A percentile compares a stretch with the other conserved stretches of the same genome.
These are phyloP conservation scores for Ambrosiella cleistominuta DNA, from an alignment of 2,329 filamentous ascomycete species.

Conservation along the genomic window DNA sequence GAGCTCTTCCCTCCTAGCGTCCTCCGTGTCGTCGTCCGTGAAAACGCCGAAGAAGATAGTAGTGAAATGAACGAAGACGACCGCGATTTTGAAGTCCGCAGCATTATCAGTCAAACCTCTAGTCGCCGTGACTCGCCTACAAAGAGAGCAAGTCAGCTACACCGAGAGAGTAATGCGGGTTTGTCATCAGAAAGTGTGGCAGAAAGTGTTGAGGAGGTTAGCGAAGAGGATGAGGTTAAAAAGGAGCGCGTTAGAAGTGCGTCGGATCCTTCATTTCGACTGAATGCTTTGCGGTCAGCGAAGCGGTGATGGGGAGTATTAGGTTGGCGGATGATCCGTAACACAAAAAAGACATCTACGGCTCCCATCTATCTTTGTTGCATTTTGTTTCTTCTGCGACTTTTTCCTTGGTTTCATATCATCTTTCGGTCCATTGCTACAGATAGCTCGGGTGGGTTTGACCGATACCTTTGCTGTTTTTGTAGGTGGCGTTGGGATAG, in stretches of 20 bases:
- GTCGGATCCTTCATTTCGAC: conserved; percentile 22
- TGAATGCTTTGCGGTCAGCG: conserved; percentile 4
- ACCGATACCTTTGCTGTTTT: conserved; percentile 3
- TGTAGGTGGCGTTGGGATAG: conserved; percentile 1
- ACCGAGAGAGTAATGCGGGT: conserved; percentile 9
- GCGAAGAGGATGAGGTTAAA: conserved; percentile 22
- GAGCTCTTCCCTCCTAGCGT: conserved; percentile 89
- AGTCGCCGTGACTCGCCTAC: conserved; percentile 7
- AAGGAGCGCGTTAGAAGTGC: conserved; percentile 42
- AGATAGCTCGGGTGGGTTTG: conserved; percentile 3
- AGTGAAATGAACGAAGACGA: conserved; percentile 35
- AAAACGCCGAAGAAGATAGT: conserved; percentile 33
- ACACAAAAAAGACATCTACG: not conserved
- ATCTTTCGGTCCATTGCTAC: not conserved
- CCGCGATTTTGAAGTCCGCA: conserved; percentile 24
- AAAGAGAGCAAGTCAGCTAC: conserved; percentile 2
- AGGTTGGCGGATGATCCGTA: not conserved
- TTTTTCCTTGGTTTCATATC: not conserved
- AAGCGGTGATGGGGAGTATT: not conserved
- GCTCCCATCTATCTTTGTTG: not conserved
- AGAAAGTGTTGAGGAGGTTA: conserved; percentile 8
- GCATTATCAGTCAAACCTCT: not conserved
- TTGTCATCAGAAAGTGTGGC: not conserved
- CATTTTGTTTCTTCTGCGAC: conserved; percentile 8
- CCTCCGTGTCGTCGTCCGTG: conserved; percentile 66